Percentiles rank a stretch among this genome's conserved stretches.
These are phyloP conservation scores for Plasmodium gonderi DNA, from an alignment of 169 alveolate genomes.

Conservation along the genomic window DNA sequence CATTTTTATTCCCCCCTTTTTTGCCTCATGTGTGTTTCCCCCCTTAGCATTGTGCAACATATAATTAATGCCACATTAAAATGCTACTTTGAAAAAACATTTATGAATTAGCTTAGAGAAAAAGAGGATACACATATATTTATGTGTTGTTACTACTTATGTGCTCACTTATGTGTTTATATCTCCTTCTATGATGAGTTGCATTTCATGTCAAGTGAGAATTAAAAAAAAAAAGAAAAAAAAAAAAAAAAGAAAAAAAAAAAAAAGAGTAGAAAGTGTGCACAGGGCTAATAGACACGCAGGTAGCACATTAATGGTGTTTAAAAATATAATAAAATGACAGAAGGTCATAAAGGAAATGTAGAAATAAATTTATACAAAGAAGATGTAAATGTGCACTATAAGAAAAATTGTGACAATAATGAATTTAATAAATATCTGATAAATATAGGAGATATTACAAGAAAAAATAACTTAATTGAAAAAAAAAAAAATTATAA, in stretches of 20 bases:
- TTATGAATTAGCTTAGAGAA: too few species aligned
- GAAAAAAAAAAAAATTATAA: background rate
- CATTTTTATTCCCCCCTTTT: background rate
- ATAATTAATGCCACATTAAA: too few species aligned
- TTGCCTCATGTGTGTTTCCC: background rate
- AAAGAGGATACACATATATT: background rate
- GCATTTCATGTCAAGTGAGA: too few species aligned
- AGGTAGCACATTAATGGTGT: background rate
- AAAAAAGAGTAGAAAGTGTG: background rate
- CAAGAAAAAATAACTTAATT: background rate
- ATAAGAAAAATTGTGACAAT: background rate
- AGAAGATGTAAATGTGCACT: background rate
- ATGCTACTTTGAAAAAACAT: too few species aligned
- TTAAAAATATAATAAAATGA: slow-evolving; percentile 18
- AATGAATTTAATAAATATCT: slow-evolving; percentile 27
- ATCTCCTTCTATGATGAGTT: background rate
- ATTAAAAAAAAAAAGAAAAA: too few species aligned
- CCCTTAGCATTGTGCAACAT: too few species aligned
- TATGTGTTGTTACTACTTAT: background rate
- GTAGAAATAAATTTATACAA: background rate
- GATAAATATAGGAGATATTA: background rate
- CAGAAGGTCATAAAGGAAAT: slow-evolving; percentile 6
- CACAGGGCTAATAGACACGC: background rate
- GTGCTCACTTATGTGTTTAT: background rate
- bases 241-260: too few species aligned